Base-by-base conservation (phyloP, 139 green algal species). In the Yamagishiella unicocca region DNA sequence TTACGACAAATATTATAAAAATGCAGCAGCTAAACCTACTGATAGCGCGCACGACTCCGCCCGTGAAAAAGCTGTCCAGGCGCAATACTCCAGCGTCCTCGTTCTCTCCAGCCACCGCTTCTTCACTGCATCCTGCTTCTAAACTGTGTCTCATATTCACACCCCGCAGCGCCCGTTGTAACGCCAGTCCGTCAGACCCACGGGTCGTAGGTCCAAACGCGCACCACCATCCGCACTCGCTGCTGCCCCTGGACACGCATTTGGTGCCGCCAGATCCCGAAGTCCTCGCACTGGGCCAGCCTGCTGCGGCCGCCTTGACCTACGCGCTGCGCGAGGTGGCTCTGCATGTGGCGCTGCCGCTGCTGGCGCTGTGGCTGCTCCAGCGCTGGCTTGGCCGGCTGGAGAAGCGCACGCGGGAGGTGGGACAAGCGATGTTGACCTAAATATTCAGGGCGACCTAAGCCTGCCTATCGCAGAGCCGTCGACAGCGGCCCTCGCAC, bases 261-360 rank as follows among this genome's bases (percentile, higher is more conserved):
- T 35, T 21, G 21, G 55, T 85, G 9, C 78, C 78, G 2, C 78
- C 78, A 3, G 78, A 85, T 50, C 78, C 78, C 1, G n/a, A 14
- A 0, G 42, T 75, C 12, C 38, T 85, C 1, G 78, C 78, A 8
- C 5, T 75, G 29, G 12, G 4, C 6, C 78, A 85, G 78, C 78
- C 78, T 0, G 58, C 42, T 1, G 21, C 14, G 2, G 78, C 78
- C 9, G 78, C 78, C 7, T 42, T 85, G 25, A 31, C 29, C 3
- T 85, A 86, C 25, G 64, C 64, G 31, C 38, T 25, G 24, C 80
- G 80, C 33, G 80, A 86, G 66, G 43, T 76, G 3, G 14, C 37
- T 27, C 64, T 86, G 21, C 80, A 86, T 8, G 80, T 86, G 43
- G 80, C 24, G 22, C 80, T 86, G 43, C 80, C 80, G 45, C 80